Percentiles rank a stretch among this genome's conserved stretches.
These are phyloP conservation scores for Neolentinus lepideus DNA, from an alignment of 1,284 basidiomycete species.

Conservation along the genomic window DNA sequence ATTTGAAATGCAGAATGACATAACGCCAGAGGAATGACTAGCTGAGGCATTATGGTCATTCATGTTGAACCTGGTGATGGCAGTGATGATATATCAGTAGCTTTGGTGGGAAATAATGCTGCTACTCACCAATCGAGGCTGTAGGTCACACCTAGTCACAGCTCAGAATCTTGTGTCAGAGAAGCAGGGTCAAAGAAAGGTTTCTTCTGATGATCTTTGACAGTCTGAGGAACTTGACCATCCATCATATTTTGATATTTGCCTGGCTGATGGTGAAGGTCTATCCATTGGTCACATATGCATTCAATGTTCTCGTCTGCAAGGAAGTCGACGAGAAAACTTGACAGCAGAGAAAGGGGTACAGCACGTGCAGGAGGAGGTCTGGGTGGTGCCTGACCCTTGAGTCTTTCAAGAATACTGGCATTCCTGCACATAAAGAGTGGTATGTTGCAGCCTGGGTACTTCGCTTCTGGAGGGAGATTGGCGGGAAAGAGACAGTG, in stretches of 20 bases:
- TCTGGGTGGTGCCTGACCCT: neutral
- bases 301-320: neutral
- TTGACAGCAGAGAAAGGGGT: neutral
- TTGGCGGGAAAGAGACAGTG: conserved; percentile 9
- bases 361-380: neutral
- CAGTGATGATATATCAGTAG: neutral
- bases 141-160: neutral
- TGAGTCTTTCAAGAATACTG: neutral
- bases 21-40: conserved; percentile 5
- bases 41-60: neutral
- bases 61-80: neutral
- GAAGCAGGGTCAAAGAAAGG: neutral
- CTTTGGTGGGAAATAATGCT: neutral
- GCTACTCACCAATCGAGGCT: neutral
- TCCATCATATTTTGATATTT: neutral
- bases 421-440: neutral
- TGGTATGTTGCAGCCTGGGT: neutral
- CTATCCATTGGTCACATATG: neutral
- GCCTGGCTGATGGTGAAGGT: neutral
- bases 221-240: neutral
- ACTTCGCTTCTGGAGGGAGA: neutral
- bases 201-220: neutral
- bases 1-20: conserved; percentile 12
- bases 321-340: neutral
- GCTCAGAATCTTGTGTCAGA: neutral